Base-by-base conservation (phyloP, 352 stramenopile species). In the Globisporangium recalcitrans region DNA sequence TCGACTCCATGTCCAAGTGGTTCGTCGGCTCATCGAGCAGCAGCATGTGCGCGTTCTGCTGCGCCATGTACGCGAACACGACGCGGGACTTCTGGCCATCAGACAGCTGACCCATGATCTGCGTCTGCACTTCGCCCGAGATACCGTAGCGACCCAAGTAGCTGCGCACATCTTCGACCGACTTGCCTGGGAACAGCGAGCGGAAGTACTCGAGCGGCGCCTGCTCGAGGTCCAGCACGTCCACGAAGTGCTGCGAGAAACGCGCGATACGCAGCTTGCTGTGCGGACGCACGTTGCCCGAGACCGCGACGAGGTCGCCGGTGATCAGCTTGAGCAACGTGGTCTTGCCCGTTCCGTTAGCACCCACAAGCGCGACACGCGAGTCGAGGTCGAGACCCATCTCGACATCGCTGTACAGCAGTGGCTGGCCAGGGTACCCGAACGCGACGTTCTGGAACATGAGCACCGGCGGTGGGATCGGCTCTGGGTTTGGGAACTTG, bases 201-300 rank as follows among this genome's bases (percentile, higher is more conserved):
- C 93, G 95, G 72, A 99, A 98, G 78, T 98, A 99, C 67, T 99
- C 95, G 16, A 99, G 84, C 4, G 97, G 97, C 10, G 89, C 90
- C 77, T 97, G 88, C 26, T 85, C 77, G 64, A 99, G 74, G 70
- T 99, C 91, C n/a, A 99, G 76, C 40, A 99, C 92, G 73, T 99
- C 97, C 3, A 98, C 95, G 65, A 98, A 99, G 73, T 99, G 97
- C 82, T 99, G 97, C 66, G 93, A 98, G 77, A 98, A 99, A 26
- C 94, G 87, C 29, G 93, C 93, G 47, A 99, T 89, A 72, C 96
- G 97, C 40, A 99, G 83, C 74, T 98, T 97, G 34, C 81, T 95
- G 79, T 99, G 96, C 58, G 94, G 96, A 48, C 95, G 88, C 65
- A 99, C 96, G 55, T 98, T 97, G 47, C 97, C 97, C 19, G 87